Conservation (phyloP, 2,329 filamentous ascomycete species). For the Penicillium sp. region DNA sequence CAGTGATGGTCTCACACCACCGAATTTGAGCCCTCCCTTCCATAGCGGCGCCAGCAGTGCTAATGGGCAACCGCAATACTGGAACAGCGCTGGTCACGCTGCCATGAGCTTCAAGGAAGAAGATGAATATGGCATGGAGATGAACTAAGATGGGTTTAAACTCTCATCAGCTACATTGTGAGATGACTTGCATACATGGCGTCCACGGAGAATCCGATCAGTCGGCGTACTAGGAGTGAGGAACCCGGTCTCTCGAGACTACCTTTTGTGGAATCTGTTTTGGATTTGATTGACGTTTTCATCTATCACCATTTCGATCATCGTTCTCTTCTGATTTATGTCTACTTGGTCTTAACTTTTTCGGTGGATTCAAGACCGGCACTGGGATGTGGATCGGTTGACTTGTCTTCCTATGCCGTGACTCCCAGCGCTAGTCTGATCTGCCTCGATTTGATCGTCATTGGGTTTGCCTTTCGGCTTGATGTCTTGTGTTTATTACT, state of each 20-base stretch:
- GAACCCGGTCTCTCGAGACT: constrained; percentile 3
- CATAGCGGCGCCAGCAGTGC: constrained; percentile 66
- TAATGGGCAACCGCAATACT: constrained; percentile 51
- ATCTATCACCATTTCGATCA: constrained; percentile 9
- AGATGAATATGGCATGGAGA: constrained; percentile 85
- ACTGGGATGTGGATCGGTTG: too few species aligned
- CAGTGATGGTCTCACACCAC: constrained; percentile 48
- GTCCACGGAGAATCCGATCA: constrained; percentile 19
- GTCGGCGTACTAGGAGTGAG: constrained; percentile 18
- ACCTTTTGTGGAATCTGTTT: background rate
- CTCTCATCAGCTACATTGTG: constrained; percentile 10
- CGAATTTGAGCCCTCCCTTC: constrained; percentile 62
- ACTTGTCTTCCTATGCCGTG: background rate
- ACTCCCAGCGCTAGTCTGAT: background rate
- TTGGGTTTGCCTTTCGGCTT: constrained; percentile 9
- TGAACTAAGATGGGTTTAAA: constrained; percentile 30
- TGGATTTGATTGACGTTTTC: background rate
- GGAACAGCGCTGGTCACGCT: constrained; percentile 48
- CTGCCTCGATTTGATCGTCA: background rate
- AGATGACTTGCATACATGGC: constrained; percentile 29
- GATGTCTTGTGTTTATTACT: constrained; percentile 11
- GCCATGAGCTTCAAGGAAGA: constrained; percentile 83
- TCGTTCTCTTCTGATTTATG: constrained; percentile 8
- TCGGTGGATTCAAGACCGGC: too few species aligned
- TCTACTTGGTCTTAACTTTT: constrained; percentile 1